phyloP scores from a whole-genome alignment of 1,139 yeast species.

The Yamadazyma oceani region DNA sequence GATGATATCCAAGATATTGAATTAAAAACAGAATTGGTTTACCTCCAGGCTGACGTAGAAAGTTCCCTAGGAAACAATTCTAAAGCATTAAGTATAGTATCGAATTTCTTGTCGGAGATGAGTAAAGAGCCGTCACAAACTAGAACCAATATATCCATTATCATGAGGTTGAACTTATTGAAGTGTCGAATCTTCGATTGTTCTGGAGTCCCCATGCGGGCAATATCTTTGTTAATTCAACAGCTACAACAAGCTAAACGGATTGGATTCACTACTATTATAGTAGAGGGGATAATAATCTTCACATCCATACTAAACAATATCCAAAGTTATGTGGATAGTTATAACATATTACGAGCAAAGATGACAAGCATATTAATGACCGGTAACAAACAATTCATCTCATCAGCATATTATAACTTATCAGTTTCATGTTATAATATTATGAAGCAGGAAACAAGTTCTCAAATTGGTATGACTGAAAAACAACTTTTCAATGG shows the following conservation, averaged over 20 bases:
- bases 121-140: slow-evolving; percentile 22
- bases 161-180: slow-evolving; percentile 42
- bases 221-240: slow-evolving; percentile 44
- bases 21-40: slow-evolving; percentile 27
- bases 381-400: slow-evolving; percentile 31
- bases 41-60: slow-evolving; percentile 32
- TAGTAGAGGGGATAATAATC: slow-evolving; percentile 40
- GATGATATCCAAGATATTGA: slow-evolving; percentile 35
- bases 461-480: slow-evolving; percentile 1
- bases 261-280: slow-evolving; percentile 39
- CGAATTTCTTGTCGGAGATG: slow-evolving; percentile 16
- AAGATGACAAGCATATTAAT: slow-evolving; percentile 43
- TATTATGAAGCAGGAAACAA: slow-evolving; percentile 16
- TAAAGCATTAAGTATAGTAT: slow-evolving; percentile 36
- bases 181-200: slow-evolving; percentile 41
- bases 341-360: slow-evolving; percentile 30
- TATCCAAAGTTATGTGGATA: slow-evolving; percentile 37
- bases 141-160: slow-evolving; percentile 35
- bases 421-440: slow-evolving; percentile 31
- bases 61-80: slow-evolving; percentile 28
- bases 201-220: slow-evolving; percentile 40
- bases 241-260: slow-evolving; percentile 42
- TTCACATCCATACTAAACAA: slow-evolving; percentile 39
- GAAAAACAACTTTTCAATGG: slow-evolving; percentile 21
- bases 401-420: slow-evolving; percentile 38